Base-by-base conservation (phyloP, 345 rosid species). In the Turritis glabra region DNA sequence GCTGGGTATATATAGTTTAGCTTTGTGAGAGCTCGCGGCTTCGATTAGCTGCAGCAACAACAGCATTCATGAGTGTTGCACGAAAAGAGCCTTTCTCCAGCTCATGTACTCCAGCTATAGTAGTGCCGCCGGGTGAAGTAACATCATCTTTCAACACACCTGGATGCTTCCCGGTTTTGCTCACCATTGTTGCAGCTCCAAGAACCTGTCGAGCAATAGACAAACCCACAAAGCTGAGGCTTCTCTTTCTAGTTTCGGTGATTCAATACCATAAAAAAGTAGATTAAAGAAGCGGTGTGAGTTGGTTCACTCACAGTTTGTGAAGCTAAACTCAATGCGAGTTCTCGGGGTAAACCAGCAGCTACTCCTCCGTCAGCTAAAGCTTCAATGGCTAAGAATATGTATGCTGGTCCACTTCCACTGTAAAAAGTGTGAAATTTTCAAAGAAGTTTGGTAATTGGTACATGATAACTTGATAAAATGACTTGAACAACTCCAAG, bases 281-380 rank as follows among this genome's bases (percentile, higher is more conserved):
- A 0, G 53, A 59, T 7, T 1, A 5, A 77, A 30, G 47, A n/a
- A 15, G 57, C 8, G 3, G 30, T 43, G 53, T 52, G 26, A 41
- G 14, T 50, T 0, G 8, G 55, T 64, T 46, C 29, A 81, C 97
- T 84, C 60, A 90, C 98, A 17, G 96, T 89, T 77, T 92, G 96
- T 68, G 98, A 84, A 73, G 99, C 98, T 64, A 92, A 87, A 64
- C 88, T 76, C 48, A 87, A 37, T 7, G 97, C 97, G 44, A 95
- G 97, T 17, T 95, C 97, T 69, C 99, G 89, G 0, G 96, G 96
- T 54, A 95, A 78, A 76, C 99, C 97, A 35, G 97, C 98, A 74
- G 99, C 96, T 43, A 92, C 98, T 59, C 96, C 99, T 48, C 98
- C 99, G 83, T 95, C 97, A 47, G 94, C 97, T 74, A 95, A 79